Evolutionary conservation across 768 basidiomycete genomes (phyloP), one percentile per base, ranked within the genome.

Genomic region (Cystofilobasidium ferigula): DNA sequence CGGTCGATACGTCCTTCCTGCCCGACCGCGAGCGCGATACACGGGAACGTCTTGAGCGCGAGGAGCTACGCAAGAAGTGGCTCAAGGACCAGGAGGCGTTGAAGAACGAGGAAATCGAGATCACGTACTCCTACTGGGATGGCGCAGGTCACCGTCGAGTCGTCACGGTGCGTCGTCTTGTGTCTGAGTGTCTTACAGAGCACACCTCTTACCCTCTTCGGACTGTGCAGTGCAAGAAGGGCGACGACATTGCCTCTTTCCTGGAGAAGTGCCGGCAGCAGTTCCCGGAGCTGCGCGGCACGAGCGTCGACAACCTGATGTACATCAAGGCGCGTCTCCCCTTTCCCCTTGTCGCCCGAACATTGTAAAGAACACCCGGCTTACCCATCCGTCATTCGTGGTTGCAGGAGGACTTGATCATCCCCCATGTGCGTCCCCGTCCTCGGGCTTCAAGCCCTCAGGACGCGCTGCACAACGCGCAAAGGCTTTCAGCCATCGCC

Each of bases 21-120:
- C 95, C 95, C 0, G 95, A 99, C 76, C 84, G 95, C n/a, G 91
- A 93, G 28, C 86, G 95, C 14, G 95, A 99, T 73, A 92, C 93
- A 74, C 83, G 84, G 10, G 95, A 99, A 75, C 83, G 93, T 20
- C 82, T 82, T 67, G 86, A 92, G 75, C 81, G 94, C 43, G 95
- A 99, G 74, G 82, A 87, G 58, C 80, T 99, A 45, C 81, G 95
- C 2, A 81, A 90, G 67, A 85, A 95, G 75, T 99, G 93, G 92
- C 79, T 98, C 38, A 78, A 76, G 70, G 80, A 80, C 69, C 86
- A 88, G 71, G 81, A 85, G 74, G 80, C 84, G 28, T 82, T 86
- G 62, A 86, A 86, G 74, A 72, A 77, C 32, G 86, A 86, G 69
- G 81, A 82, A 28, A 88, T 99, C 62, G 95, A 98, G 76, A 82